Evolutionary conservation across 306 rosid genomes (phyloP).

Genomic region (Dryas octopetala): DNA sequence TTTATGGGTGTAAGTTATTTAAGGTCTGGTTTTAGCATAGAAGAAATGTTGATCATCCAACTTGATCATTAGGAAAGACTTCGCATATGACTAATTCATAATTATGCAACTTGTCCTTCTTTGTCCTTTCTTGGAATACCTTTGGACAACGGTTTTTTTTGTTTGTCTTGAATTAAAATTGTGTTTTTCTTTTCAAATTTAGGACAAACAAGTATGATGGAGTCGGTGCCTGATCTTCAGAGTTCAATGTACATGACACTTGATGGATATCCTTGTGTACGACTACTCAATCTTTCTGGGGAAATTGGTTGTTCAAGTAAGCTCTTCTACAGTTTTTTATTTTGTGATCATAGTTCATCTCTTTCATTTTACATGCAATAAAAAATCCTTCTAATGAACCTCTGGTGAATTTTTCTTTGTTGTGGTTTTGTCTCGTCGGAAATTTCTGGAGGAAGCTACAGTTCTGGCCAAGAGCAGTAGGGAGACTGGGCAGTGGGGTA

Average conservation of each 20-base stretch:
- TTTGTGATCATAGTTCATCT: not conserved
- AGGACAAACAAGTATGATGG: conserved; percentile 56
- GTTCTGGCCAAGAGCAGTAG: too few species aligned
- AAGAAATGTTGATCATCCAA: not conserved
- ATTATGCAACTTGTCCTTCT: not conserved
- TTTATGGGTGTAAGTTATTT: not conserved
- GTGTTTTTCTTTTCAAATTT: conserved; percentile 1
- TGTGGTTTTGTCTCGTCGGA: too few species aligned
- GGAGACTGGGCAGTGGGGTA: too few species aligned
- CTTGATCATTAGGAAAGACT: not conserved
- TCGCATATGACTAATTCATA: not conserved
- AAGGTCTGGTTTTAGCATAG: not conserved
- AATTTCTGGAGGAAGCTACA: too few species aligned
- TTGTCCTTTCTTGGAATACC: not conserved
- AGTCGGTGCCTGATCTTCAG: conserved; percentile 95
- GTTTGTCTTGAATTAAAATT: not conserved
- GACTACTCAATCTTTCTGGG: conserved; percentile 77
- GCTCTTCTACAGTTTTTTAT: conserved; percentile 19
- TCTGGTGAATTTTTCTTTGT: conserved; percentile 9
- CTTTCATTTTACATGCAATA: conserved; percentile 11
- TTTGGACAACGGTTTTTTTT: not conserved
- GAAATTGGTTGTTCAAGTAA: conserved; percentile 87
- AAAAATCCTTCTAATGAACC: conserved; percentile 11
- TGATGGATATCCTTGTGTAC: conserved; percentile 76
- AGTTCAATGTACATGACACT: conserved; percentile 72